These are phyloP conservation scores for Ulvella scutata DNA, from an alignment of 139 green algal genomes.

Conservation along the genomic window DNA sequence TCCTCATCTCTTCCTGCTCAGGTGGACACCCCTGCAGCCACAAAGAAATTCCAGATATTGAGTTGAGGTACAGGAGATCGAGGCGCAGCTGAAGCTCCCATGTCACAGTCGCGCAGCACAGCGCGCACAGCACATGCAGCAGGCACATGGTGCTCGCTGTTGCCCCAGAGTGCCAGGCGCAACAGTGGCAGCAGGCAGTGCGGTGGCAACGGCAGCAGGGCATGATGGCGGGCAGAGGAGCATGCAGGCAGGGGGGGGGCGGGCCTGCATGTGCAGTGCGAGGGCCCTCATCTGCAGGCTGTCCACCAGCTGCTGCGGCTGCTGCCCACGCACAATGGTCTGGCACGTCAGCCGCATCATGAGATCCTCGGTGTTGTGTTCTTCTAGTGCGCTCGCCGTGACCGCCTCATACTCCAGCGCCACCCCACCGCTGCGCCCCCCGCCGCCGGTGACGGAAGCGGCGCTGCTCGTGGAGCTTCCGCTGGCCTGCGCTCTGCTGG, in stretches of 20 bases:
- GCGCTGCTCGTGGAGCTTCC: neutral
- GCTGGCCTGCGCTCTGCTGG: neutral
- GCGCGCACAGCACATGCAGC: no score
- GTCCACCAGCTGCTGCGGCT: neutral
- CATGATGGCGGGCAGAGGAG: no score
- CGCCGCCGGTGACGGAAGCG: neutral
- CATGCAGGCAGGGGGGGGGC: no score
- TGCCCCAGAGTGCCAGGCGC: no score
- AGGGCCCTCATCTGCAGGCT: neutral
- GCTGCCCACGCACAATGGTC: neutral
- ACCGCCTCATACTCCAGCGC: neutral
- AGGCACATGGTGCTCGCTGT: no score
- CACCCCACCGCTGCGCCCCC: neutral
- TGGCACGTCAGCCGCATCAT: neutral
- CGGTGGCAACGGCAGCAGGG: no score
- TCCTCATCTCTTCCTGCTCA: neutral
- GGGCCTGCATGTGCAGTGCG: conserved; percentile 1
- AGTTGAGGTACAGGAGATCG: no score
- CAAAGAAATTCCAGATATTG: no score
- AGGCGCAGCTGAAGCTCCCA: no score
- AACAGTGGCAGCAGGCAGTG: no score
- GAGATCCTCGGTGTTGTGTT: neutral
- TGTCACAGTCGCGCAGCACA: no score
- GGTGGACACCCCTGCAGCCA: no score
- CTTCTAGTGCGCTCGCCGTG: neutral